Evolutionary conservation across 2,329 filamentous ascomycete genomes (phyloP).

Genomic region (Onygena corvina): DNA sequence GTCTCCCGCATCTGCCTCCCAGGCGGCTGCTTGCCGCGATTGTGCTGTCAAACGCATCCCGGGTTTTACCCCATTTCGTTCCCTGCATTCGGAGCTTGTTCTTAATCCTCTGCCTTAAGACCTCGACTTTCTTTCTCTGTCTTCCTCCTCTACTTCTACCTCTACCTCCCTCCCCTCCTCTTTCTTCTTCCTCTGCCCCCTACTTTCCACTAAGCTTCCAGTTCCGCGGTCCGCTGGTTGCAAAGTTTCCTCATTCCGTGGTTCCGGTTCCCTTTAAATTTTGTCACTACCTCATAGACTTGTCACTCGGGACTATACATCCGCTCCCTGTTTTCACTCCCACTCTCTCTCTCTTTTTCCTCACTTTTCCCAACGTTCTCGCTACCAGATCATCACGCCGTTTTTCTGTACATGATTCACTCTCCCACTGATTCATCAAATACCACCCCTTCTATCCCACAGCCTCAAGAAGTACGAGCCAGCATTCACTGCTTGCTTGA

Average conservation of each 20-base stretch:
- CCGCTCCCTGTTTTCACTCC: constrained; percentile 7
- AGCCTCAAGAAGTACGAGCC: too few relatives aligned
- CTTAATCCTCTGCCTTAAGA: constrained; percentile 2
- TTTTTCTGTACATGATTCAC: constrained; percentile 11
- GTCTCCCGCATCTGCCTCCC: constrained; percentile 11
- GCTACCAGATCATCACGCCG: constrained; percentile 10
- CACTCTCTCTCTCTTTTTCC: constrained; percentile 3
- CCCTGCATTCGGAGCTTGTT: constrained; percentile 10
- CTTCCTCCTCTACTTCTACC: constrained; percentile 5
- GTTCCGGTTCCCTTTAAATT: background rate
- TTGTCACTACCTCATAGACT: too few relatives aligned
- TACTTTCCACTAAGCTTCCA: too few relatives aligned
- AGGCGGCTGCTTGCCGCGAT: constrained; percentile 22
- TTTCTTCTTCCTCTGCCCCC: background rate
- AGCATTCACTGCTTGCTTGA: background rate
- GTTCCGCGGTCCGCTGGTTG: background rate
- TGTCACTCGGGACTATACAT: too few relatives aligned
- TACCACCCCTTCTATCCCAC: too few relatives aligned
- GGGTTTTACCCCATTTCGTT: constrained; percentile 15
- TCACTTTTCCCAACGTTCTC: constrained; percentile 3
- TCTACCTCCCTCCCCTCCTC: background rate
- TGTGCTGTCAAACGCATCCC: constrained; percentile 28
- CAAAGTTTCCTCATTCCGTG: background rate
- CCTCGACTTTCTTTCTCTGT: constrained; percentile 6
- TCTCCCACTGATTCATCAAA: background rate